A percentile compares a stretch with the other conserved stretches of the same genome.
These are phyloP conservation scores for Fraxinus albicans DNA, from an alignment of 305 asterid species.

Conservation along the genomic window DNA sequence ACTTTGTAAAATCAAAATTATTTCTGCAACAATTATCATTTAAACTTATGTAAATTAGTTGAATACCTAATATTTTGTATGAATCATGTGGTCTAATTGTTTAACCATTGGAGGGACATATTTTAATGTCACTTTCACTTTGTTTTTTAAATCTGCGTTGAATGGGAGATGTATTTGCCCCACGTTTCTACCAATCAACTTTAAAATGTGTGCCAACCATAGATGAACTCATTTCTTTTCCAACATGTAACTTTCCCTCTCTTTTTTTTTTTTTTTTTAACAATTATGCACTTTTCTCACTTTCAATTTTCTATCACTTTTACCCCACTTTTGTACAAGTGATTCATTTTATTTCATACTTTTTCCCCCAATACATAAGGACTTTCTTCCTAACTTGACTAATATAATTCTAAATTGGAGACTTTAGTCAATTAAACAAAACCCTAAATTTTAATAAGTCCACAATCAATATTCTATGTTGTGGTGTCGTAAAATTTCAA, in stretches of 20 bases:
- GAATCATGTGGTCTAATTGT: background rate
- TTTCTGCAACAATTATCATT: background rate
- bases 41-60: too few species aligned
- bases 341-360: background rate
- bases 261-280: background rate
- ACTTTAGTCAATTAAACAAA: too few species aligned
- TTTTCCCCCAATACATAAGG: background rate
- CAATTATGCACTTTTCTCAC: background rate
- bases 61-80: background rate
- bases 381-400: too few species aligned
- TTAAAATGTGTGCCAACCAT: background rate
- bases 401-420: too few species aligned
- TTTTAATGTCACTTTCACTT: background rate
- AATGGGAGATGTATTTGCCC: background rate
- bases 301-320: background rate
- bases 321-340: background rate
- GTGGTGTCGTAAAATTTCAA: too few species aligned
- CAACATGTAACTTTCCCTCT: background rate
- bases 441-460: too few species aligned
- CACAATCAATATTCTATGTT: too few species aligned
- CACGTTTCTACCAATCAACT: background rate
- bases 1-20: too few species aligned
- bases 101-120: background rate
- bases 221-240: background rate
- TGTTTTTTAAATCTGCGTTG: background rate